Conservation (phyloP, 2,329 filamentous ascomycete genomes). For the Pseudopithomyces maydicus region DNA sequence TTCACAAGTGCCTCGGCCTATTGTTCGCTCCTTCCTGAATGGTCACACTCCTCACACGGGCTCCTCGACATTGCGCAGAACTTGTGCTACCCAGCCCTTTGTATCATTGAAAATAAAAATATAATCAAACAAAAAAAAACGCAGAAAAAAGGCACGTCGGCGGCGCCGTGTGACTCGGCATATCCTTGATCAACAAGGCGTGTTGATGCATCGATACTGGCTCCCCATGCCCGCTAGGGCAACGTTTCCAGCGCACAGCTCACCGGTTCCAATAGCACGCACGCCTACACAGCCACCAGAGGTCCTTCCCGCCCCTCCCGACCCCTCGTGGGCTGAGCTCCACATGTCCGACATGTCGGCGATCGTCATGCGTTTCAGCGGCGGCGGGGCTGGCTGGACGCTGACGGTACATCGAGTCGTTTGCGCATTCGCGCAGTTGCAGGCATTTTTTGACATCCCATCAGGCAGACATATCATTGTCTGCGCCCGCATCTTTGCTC, state of each 20-base stretch:
- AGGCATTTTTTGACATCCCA: conserved; percentile 3
- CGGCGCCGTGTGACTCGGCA: neutral
- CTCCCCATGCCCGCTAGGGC: neutral
- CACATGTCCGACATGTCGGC: conserved; percentile 8
- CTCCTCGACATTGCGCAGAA: conserved; percentile 1
- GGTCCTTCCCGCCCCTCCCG: conserved; percentile 1
- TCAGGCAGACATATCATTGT: conserved; percentile 10
- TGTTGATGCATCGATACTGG: neutral
- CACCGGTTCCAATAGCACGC: conserved; percentile 3
- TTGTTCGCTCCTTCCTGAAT: neutral
- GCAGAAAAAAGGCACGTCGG: neutral
- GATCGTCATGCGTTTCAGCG: conserved; percentile 7
- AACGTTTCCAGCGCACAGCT: conserved; percentile 3
- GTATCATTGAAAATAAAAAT: neutral
- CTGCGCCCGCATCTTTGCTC: neutral
- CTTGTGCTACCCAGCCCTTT: neutral
- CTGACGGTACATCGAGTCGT: conserved; percentile 6
- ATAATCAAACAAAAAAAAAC: too few relatives aligned
- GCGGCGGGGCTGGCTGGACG: conserved; percentile 2
- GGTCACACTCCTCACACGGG: neutral
- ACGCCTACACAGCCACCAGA: conserved; percentile 5
- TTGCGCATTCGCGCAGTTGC: conserved; percentile 14
- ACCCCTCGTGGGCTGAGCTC: conserved; percentile 10
- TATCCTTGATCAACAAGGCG: neutral
- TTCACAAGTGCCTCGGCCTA: neutral